These are phyloP conservation scores for Metschnikowia amazonensis DNA, from an alignment of 805 yeast species.

Conservation along the genomic window DNA sequence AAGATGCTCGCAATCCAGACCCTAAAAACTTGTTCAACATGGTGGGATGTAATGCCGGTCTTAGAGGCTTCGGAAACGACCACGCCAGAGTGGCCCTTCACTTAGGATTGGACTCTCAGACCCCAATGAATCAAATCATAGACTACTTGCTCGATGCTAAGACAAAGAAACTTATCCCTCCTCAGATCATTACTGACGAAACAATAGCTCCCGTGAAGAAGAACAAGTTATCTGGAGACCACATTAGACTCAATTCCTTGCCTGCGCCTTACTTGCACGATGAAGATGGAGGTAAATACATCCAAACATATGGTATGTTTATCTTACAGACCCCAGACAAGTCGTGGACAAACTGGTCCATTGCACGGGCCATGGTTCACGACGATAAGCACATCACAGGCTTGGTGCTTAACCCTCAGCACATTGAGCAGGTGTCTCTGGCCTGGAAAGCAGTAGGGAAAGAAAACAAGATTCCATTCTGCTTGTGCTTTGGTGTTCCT, in stretches of 20 bases:
- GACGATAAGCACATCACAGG: slow-evolving; percentile 23
- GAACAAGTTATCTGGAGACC: slow-evolving; percentile 18
- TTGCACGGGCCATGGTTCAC: slow-evolving; percentile 24
- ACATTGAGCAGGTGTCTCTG: slow-evolving; percentile 22
- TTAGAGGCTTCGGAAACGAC: slow-evolving; percentile 18
- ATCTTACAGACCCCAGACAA: slow-evolving; percentile 24
- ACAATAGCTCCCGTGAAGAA: slow-evolving; percentile 20
- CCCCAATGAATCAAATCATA: slow-evolving; percentile 22
- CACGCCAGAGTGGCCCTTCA: slow-evolving; percentile 26
- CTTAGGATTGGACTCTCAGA: slow-evolving; percentile 19
- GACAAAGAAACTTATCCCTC: slow-evolving; percentile 15
- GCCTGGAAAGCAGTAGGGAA: slow-evolving; percentile 22
- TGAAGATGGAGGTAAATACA: slow-evolving; percentile 24
- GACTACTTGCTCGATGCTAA: slow-evolving; percentile 19
- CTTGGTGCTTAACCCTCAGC: slow-evolving; percentile 24
- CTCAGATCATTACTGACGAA: slow-evolving; percentile 9
- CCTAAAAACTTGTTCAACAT: slow-evolving; percentile 17
- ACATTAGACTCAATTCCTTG: slow-evolving; percentile 16
- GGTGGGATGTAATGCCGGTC: slow-evolving; percentile 23
- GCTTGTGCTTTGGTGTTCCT: slow-evolving; percentile 26
- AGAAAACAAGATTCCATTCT: slow-evolving; percentile 21
- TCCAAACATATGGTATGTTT: slow-evolving; percentile 28
- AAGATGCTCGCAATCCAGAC: slow-evolving; percentile 9
- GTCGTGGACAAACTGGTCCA: slow-evolving; percentile 27
- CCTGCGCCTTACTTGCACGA: slow-evolving; percentile 23